These are phyloP conservation scores for Mucor irregularis DNA, from an alignment of 371 early-diverging fungal species.

Conservation along the genomic window DNA sequence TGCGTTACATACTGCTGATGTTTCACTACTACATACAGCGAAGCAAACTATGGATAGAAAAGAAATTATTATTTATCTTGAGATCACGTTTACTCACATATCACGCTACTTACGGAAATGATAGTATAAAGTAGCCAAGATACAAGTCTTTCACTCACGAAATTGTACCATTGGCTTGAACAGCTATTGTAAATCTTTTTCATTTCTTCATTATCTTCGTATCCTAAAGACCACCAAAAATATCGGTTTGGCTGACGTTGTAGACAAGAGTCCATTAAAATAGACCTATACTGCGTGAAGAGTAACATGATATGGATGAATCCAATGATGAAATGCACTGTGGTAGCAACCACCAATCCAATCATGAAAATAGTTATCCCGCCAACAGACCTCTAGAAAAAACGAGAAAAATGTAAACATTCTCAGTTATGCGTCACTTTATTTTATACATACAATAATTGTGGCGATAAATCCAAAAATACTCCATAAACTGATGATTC, in stretches of 20 bases:
- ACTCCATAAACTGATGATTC: slow-evolving; percentile 23
- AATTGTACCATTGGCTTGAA: slow-evolving; percentile 10
- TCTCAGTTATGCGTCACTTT: not conserved
- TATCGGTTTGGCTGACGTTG: slow-evolving; percentile 17
- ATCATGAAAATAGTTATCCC: slow-evolving; percentile 7
- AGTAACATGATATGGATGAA: slow-evolving; percentile 26
- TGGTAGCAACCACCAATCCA: slow-evolving; percentile 5
- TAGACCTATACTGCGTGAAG: slow-evolving; percentile 10
- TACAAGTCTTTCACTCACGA: slow-evolving; percentile 21
- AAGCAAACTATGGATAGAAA: not conserved
- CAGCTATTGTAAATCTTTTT: slow-evolving; percentile 10
- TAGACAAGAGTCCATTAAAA: slow-evolving; percentile 24
- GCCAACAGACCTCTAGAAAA: slow-evolving; percentile 9
- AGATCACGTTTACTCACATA: not conserved
- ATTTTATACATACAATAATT: slow-evolving; percentile 6
- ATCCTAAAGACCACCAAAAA: slow-evolving; percentile 25
- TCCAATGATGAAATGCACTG: slow-evolving; percentile 16
- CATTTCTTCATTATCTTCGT: slow-evolving; percentile 12
- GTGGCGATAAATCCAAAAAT: slow-evolving; percentile 13
- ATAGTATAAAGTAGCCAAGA: slow-evolving; percentile 21
- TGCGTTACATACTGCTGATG: slow-evolving; percentile 2
- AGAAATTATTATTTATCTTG: not conserved
- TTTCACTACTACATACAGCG: not conserved
- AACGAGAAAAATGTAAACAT: not conserved
- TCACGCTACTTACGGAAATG: slow-evolving; percentile 14